These are phyloP conservation scores for Aureobasidium pullulans DNA, from an alignment of 2,329 filamentous ascomycete genomes.

Conservation along the genomic window DNA sequence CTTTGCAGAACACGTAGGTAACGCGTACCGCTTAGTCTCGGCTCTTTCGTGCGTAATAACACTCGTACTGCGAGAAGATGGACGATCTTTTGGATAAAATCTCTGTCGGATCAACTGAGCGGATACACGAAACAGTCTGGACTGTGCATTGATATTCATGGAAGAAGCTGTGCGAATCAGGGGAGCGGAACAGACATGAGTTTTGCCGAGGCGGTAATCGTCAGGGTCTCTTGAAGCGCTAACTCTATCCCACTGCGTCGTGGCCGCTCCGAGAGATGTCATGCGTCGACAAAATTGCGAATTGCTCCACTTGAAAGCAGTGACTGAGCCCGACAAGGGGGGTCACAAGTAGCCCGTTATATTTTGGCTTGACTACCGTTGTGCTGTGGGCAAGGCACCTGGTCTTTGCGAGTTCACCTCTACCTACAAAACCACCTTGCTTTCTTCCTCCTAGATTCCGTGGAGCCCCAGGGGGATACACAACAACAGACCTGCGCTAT, in stretches of 20 bases:
- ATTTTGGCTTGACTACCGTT: background rate
- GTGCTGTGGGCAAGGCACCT: background rate
- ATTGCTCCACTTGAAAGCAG: slow-evolving; percentile 8
- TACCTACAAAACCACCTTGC: background rate
- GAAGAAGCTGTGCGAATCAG: background rate
- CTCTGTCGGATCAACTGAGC: background rate
- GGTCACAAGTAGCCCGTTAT: slow-evolving; percentile 9
- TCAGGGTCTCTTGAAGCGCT: background rate
- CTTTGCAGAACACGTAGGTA: background rate
- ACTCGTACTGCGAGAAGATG: background rate
- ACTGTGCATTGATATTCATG: background rate
- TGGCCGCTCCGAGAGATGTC: slow-evolving; percentile 1
- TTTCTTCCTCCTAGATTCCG: background rate
- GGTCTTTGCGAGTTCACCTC: background rate
- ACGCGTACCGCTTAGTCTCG: background rate
- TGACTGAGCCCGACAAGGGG: background rate
- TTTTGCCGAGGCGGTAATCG: background rate
- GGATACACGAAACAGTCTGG: background rate
- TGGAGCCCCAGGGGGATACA: background rate
- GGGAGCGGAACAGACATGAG: background rate
- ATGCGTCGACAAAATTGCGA: slow-evolving; percentile 10
- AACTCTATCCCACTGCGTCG: background rate
- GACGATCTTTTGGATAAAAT: background rate
- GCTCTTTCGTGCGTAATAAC: background rate
- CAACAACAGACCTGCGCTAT: background rate